Evolutionary conservation across 2,329 filamentous ascomycete genomes (phyloP).

Genomic region (Emmonsiellopsis sp.): DNA sequence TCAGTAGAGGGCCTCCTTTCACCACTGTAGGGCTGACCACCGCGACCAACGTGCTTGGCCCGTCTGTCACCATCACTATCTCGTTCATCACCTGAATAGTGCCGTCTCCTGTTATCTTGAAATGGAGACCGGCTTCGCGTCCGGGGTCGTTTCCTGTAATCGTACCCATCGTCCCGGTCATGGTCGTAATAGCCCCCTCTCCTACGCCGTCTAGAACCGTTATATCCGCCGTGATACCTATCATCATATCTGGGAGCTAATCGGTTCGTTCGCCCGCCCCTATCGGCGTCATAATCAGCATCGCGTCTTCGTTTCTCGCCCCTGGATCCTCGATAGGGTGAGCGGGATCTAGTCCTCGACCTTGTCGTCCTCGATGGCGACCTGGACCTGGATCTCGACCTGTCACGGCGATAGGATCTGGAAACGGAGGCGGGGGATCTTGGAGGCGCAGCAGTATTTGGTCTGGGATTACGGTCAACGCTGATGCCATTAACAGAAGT

Average conservation of each 20-base stretch:
- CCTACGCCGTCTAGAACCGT: not conserved
- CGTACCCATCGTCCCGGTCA: conserved; percentile 36
- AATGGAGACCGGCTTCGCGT: conserved; percentile 45
- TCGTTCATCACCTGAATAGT: conserved; percentile 28
- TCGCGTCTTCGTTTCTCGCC: conserved; percentile 34
- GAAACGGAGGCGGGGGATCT: conserved; percentile 44
- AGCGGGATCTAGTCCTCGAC: conserved; percentile 27
- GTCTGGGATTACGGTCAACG: conserved; percentile 91
- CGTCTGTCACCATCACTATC: conserved; percentile 19
- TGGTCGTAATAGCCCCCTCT: conserved; percentile 37
- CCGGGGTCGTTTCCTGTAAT: conserved; percentile 46
- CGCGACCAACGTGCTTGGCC: conserved; percentile 19
- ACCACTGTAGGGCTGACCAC: conserved; percentile 16
- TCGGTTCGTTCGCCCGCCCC: conserved; percentile 23
- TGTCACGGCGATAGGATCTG: conserved; percentile 52
- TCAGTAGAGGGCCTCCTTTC: conserved; percentile 44
- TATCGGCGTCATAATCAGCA: conserved; percentile 27
- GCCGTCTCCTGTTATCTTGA: conserved; percentile 27
- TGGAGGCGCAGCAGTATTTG: conserved; percentile 40
- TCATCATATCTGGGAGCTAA: conserved; percentile 31
- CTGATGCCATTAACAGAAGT: conserved; percentile 63
- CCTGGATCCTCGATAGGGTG: conserved; percentile 31
- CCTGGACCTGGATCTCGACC: conserved; percentile 39
- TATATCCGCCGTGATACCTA: conserved; percentile 24
- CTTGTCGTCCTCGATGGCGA: conserved; percentile 30